Evolutionary conservation across 345 rosid genomes (phyloP).

Genomic region (Xanthoceras sorbifolium): DNA sequence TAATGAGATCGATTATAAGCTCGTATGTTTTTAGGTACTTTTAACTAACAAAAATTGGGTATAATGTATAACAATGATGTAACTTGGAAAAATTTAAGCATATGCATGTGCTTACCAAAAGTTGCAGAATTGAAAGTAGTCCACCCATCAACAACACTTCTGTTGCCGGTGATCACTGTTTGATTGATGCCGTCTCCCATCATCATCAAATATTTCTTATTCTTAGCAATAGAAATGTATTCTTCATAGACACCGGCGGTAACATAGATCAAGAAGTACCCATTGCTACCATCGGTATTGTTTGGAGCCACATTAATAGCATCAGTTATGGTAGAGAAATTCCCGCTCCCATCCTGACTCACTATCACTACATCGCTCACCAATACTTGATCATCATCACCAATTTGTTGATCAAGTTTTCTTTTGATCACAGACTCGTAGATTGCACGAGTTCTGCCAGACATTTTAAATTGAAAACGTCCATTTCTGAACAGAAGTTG

Average conservation of each 20-base stretch:
- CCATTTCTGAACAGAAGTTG: slow-evolving; percentile 46
- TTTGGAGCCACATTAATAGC: slow-evolving; percentile 83
- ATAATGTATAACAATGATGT: not conserved
- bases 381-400: slow-evolving; percentile 19
- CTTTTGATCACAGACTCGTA: slow-evolving; percentile 58
- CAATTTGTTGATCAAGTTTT: slow-evolving; percentile 51
- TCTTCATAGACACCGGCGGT: slow-evolving; percentile 78
- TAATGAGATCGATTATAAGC: slow-evolving; percentile 17
- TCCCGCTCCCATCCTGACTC: slow-evolving; percentile 65
- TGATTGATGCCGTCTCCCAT: slow-evolving; percentile 85
- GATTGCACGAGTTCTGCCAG: slow-evolving; percentile 45
- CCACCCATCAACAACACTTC: slow-evolving; percentile 81
- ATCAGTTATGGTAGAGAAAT: slow-evolving; percentile 66
- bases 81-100: not conserved
- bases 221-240: slow-evolving; percentile 65
- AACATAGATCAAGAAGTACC: slow-evolving; percentile 79
- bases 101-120: slow-evolving; percentile 47
- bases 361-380: slow-evolving; percentile 72
- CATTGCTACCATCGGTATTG: slow-evolving; percentile 48
- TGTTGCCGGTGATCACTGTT: slow-evolving; percentile 82
- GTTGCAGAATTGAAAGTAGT: slow-evolving; percentile 92
- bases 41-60: not conserved
- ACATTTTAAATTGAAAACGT: slow-evolving; percentile 57
- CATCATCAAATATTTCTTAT: slow-evolving; percentile 75
- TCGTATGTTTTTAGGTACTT: not conserved